Base-by-base conservation (phyloP, 192 early-diverging fungal species). In the Mortierella antarctica region DNA sequence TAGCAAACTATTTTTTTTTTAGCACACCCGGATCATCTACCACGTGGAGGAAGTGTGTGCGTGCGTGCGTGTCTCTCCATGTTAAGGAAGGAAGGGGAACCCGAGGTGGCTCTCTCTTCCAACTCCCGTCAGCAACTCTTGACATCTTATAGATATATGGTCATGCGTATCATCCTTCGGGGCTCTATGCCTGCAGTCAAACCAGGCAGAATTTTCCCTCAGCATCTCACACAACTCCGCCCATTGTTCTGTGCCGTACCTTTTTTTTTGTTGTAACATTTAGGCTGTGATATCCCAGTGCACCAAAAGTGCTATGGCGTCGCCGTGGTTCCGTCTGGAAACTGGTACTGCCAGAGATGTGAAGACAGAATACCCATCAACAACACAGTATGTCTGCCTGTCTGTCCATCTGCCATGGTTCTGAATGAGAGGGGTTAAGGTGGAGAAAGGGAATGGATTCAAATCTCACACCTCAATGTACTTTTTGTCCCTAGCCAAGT, bases 291-390 rank as follows among this genome's bases (percentile, higher is more conserved):
- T 51, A 68, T 85, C 15, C 83, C 83, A 13, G 80, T 85, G 0
- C 83, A 82, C n/a, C 81, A 85, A 67, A 68, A 64, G 1, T 88
- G 87, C 20, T 88, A 88, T 56, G 78, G 76, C 23, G 72, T 88
- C 3, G 59, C 65, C 9, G 77, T 66, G 6, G 62, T 88, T 11
- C 87, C 87, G 6, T 65, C 79, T 39, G 87, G 77, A 39, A 74
- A 85, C 45, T 88, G 87, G 87, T 85, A 71, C 57, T 88, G 87
- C 52, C 80, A 88, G 52, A 52, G 85, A 40, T 88, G 87, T 49
- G 84, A 83, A 41, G 83, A 82, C 56, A 53, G 66, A 18, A 76
- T 73, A 50, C 64, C 67, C 14, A 65, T 78, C n/a, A 57, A 65
- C n/a, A 63, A 82, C 47, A 84, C 82, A 14, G 86, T 86, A 84